phyloP scores from a whole-genome alignment of 345 rosid species.

The Rhodomyrtus tomentosa region DNA sequence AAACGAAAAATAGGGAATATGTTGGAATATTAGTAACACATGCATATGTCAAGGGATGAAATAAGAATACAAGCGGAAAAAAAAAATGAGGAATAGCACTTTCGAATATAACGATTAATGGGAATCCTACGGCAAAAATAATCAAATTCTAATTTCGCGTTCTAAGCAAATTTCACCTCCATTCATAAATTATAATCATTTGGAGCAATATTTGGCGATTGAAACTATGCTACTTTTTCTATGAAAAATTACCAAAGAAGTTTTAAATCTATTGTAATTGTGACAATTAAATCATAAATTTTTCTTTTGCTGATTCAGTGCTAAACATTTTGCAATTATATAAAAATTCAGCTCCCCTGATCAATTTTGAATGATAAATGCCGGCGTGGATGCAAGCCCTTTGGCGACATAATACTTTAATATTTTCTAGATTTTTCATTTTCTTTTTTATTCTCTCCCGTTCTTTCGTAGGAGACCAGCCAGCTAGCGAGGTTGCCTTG shows the following conservation, averaged over 20 bases:
- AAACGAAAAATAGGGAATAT: not conserved
- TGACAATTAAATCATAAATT: too few species aligned
- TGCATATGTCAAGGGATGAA: not conserved
- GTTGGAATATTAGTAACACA: not conserved
- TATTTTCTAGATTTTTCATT: too few species aligned
- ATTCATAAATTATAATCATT: not conserved
- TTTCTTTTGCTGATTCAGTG: too few species aligned
- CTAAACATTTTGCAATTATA: too few species aligned
- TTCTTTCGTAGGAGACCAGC: too few species aligned
- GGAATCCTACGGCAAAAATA: not conserved
- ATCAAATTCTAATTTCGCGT: not conserved
- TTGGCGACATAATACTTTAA: too few species aligned
- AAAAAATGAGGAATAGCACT: not conserved
- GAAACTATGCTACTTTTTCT: not conserved
- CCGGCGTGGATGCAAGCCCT: rapidly evolving
- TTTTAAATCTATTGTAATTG: too few species aligned
- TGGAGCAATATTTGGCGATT: not conserved
- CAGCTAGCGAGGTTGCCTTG: too few species aligned
- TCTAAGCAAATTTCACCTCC: not conserved
- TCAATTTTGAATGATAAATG: rapidly evolving
- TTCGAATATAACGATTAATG: not conserved
- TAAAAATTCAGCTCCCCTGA: too few species aligned
- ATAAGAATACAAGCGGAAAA: not conserved
- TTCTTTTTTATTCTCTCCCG: too few species aligned
- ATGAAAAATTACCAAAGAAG: too few species aligned